Conservation (phyloP, 1,284 basidiomycete genomes). For the Peniophora sp. region DNA sequence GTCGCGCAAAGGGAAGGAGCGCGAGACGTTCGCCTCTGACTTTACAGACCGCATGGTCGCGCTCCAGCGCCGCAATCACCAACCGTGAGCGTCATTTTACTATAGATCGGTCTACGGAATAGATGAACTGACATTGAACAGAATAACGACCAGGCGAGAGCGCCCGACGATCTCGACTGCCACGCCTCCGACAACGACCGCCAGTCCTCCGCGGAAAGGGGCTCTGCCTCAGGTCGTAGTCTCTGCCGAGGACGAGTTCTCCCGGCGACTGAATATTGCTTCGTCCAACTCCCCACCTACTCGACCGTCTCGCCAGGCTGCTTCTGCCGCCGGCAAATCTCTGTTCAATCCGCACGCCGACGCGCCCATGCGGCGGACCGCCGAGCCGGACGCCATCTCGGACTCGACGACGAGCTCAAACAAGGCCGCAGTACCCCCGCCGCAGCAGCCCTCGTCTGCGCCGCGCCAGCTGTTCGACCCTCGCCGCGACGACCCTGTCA, state of each 20-base stretch:
- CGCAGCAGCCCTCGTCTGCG: no score
- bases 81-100: background rate
- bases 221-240: constrained; percentile 25
- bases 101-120: no score
- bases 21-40: constrained; percentile 31
- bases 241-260: constrained; percentile 52
- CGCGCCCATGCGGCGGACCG: constrained; percentile 49
- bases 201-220: constrained; percentile 18
- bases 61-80: constrained; percentile 37
- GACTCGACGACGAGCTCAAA: constrained; percentile 39
- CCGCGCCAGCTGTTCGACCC: constrained; percentile 73
- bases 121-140: constrained; percentile 15
- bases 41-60: constrained; percentile 60
- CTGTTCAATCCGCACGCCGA: constrained; percentile 69
- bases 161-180: constrained; percentile 23
- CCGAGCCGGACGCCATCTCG: constrained; percentile 55
- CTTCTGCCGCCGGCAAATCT: constrained; percentile 25
- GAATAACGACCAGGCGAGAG: constrained; percentile 37
- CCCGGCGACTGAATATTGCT: constrained; percentile 59
- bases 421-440: constrained; percentile 9
- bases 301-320: constrained; percentile 12
- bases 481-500: constrained; percentile 77
- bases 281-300: constrained; percentile 26
- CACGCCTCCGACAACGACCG: background rate
- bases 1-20: constrained; percentile 28